A percentile compares a stretch with the other conserved stretches of the same genome.
Conservation (phyloP, 1,284 basidiomycete genomes). For the Taiwanofungus camphoratus region DNA sequence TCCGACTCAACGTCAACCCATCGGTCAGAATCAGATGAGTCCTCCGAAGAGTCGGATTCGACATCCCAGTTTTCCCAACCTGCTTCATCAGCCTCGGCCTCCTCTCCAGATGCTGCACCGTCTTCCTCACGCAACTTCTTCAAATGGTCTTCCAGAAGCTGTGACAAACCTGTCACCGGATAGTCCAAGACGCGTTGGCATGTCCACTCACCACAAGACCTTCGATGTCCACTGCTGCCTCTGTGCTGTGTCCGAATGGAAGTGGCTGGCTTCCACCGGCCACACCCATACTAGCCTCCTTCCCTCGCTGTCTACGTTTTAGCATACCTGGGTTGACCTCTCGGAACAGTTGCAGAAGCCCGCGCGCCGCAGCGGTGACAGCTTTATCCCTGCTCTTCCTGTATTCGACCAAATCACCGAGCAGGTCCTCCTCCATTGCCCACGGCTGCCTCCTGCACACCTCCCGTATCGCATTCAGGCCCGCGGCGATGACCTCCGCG, state of each 20-base stretch:
- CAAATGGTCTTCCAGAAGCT: constrained; percentile 85
- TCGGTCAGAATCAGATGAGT: constrained; percentile 62
- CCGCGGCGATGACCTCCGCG: constrained; percentile 92
- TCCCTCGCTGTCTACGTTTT: constrained; percentile 85
- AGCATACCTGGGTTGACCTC: constrained; percentile 95
- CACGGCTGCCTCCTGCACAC: constrained; percentile 92
- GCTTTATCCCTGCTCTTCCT: constrained; percentile 94
- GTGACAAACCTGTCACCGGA: not conserved
- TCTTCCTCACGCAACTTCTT: constrained; percentile 65
- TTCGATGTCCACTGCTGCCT: constrained; percentile 84
- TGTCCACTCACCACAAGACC: constrained; percentile 67
- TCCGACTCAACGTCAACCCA: constrained; percentile 89
- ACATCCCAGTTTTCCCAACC: constrained; percentile 93
- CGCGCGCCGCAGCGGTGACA: constrained; percentile 84
- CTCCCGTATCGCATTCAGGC: constrained; percentile 92
- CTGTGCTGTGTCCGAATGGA: constrained; percentile 75
- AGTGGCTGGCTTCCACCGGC: constrained; percentile 56
- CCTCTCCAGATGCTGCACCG: constrained; percentile 43
- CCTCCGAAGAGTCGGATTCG: constrained; percentile 52
- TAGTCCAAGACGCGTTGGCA: not conserved
- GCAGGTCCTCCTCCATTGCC: constrained; percentile 92
- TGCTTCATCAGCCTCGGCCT: constrained; percentile 62
- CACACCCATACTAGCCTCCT: constrained; percentile 77
- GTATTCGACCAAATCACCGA: constrained; percentile 93
- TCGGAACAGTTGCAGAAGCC: constrained; percentile 88